Evolutionary conservation across 2,329 filamentous ascomycete genomes (phyloP).

Genomic region (Trichoderma brevicompactum): DNA sequence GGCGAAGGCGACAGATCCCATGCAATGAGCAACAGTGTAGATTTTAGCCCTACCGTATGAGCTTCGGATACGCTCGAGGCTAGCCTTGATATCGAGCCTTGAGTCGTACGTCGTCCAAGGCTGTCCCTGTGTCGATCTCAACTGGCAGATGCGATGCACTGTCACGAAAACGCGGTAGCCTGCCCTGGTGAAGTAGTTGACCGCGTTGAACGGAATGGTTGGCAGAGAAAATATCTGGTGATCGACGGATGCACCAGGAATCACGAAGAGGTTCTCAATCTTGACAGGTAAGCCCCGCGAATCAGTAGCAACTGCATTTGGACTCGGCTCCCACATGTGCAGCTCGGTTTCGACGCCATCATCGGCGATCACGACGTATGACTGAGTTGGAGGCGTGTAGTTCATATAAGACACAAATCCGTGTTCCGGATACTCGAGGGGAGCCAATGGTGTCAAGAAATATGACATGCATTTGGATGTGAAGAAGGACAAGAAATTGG

Average conservation of each 20-base stretch:
- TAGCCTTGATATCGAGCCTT: conserved; percentile 62
- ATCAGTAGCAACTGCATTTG: conserved; percentile 41
- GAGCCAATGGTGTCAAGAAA: conserved; percentile 59
- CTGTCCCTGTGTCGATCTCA: conserved; percentile 53
- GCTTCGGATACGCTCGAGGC: conserved; percentile 56
- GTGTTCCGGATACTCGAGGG: conserved; percentile 58
- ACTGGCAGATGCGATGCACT: conserved; percentile 61
- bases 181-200: conserved; percentile 64
- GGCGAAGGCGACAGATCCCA: conserved; percentile 63
- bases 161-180: conserved; percentile 64
- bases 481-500: conserved; percentile 61
- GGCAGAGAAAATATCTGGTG: conserved; percentile 66
- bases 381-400: conserved; percentile 50
- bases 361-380: conserved; percentile 52
- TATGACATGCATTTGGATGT: conserved; percentile 56
- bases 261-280: conserved; percentile 59
- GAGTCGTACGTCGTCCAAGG: conserved; percentile 64
- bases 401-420: conserved; percentile 55
- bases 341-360: conserved; percentile 59
- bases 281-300: conserved; percentile 19
- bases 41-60: conserved; percentile 46
- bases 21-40: conserved; percentile 66
- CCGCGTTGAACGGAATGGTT: conserved; percentile 65
- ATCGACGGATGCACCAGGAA: conserved; percentile 66
- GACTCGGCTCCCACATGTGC: conserved; percentile 61